Evolutionary conservation across 192 early-diverging fungal species (phyloP).

Genomic region (Podila epicladia): DNA sequence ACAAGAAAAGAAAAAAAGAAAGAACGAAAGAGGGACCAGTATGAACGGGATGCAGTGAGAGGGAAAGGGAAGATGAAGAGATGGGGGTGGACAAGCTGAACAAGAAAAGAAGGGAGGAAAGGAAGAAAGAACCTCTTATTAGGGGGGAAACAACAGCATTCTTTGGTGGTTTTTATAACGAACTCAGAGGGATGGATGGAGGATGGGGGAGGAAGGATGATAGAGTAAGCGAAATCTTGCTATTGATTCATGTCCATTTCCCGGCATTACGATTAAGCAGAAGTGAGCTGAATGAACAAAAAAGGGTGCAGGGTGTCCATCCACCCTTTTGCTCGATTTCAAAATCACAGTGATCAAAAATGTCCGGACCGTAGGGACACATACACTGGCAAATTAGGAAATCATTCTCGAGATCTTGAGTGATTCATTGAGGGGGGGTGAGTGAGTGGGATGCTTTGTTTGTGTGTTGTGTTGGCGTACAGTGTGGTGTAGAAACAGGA

Average conservation of each 20-base stretch:
- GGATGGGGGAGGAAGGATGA: neutral
- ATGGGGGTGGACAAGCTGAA: conserved; percentile 1
- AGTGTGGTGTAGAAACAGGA: no score
- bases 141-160: neutral
- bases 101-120: neutral
- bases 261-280: no score
- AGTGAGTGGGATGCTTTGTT: no score
- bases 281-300: no score
- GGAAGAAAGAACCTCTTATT: neutral
- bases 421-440: no score
- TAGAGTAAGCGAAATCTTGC: no score
- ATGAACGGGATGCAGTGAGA: neutral
- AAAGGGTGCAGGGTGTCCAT: no score
- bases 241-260: no score
- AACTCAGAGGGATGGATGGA: neutral
- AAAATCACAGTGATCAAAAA: neutral
- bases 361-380: no score
- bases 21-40: neutral
- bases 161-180: neutral
- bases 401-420: no score
- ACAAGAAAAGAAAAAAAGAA: neutral
- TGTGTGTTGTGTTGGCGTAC: no score
- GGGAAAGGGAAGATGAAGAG: neutral
- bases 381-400: no score
- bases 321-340: neutral